These are phyloP conservation scores for Calonectria pseudoturangicola DNA, from an alignment of 2,329 filamentous ascomycete species.

Conservation along the genomic window DNA sequence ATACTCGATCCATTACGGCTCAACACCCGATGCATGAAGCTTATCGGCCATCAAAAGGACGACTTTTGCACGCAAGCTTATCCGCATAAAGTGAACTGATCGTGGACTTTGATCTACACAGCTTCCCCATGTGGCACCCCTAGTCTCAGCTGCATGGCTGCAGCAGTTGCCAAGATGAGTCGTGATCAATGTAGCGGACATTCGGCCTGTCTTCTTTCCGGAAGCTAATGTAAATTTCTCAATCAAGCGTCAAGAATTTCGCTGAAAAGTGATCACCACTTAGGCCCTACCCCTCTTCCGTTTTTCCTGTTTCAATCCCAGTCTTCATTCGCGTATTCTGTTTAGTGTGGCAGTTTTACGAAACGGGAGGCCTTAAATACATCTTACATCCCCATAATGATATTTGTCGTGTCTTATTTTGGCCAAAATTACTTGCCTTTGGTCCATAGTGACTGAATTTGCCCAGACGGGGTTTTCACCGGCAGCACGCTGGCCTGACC, in stretches of 20 bases:
- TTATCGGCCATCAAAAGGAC: constrained; percentile 16
- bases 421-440: not conserved
- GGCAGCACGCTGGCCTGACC: not conserved
- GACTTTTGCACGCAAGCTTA: not conserved
- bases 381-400: not conserved
- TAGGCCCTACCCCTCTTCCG: not conserved
- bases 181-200: not conserved
- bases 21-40: constrained; percentile 7
- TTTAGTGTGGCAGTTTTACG: not conserved
- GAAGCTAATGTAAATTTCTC: too few species aligned
- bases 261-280: not conserved
- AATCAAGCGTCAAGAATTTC: not conserved
- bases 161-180: not conserved
- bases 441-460: not conserved
- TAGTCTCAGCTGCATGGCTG: not conserved
- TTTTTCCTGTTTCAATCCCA: not conserved
- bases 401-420: not conserved
- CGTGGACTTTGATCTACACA: not conserved
- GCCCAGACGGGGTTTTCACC: constrained; percentile 5
- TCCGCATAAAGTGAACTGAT: not conserved
- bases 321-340: not conserved
- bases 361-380: constrained; percentile 5
- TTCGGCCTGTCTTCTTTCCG: not conserved
- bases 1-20: constrained; percentile 3
- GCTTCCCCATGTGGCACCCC: constrained; percentile 5